Conservation (phyloP, 2,329 filamentous ascomycete genomes). For the Paramyrothecium roridum region DNA sequence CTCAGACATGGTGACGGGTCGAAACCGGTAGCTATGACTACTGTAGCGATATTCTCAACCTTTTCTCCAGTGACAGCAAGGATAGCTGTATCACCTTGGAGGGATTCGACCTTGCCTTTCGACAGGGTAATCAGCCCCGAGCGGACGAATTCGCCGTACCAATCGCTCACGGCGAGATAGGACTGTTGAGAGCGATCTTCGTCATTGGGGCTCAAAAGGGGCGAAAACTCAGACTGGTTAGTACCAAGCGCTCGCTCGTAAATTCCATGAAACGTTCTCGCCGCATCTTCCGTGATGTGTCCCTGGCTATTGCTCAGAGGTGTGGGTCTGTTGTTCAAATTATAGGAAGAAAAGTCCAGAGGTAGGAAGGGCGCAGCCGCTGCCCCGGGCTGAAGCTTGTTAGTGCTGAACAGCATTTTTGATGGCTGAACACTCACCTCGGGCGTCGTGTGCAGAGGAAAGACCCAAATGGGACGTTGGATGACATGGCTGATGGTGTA, state of each 20-base stretch:
- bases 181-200: conserved; percentile 48
- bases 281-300: conserved; percentile 57
- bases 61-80: conserved; percentile 21
- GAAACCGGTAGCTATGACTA: conserved; percentile 77
- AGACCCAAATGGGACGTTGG: conserved; percentile 68
- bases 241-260: conserved; percentile 46
- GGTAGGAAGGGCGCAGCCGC: conserved; percentile 64
- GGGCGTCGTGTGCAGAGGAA: conserved; percentile 57
- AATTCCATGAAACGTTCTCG: conserved; percentile 49
- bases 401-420: background rate
- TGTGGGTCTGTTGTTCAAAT: conserved; percentile 58
- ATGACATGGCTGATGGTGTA: conserved; percentile 66
- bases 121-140: conserved; percentile 54
- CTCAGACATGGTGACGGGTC: conserved; percentile 60
- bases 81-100: conserved; percentile 32
- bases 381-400: conserved; percentile 36
- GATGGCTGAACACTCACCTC: conserved; percentile 31
- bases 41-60: conserved; percentile 58
- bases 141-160: conserved; percentile 72
- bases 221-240: conserved; percentile 51
- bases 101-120: conserved; percentile 39
- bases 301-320: conserved; percentile 63
- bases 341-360: conserved; percentile 69
- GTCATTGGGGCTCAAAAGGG: conserved; percentile 32
- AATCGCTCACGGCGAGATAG: conserved; percentile 67